Evolutionary conservation across 257 asterid genomes (phyloP).

Genomic region (Linderniella brevidens): DNA sequence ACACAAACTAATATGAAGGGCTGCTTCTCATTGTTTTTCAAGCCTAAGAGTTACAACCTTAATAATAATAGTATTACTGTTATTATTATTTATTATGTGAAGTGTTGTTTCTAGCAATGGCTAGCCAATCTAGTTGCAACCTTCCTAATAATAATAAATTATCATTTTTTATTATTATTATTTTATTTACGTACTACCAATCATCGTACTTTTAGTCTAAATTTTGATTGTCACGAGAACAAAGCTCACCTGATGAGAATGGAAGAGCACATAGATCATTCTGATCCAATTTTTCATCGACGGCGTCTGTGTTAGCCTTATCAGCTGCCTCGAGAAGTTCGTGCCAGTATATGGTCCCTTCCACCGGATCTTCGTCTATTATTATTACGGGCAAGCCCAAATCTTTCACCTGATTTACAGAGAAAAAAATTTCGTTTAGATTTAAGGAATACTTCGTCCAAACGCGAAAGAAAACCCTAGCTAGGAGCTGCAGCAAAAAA

Average conservation of each 20-base stretch:
- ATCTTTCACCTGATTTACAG: constrained; percentile 50
- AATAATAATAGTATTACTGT: no score
- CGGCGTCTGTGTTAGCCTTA: constrained; percentile 30
- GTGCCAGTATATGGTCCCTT: constrained; percentile 63
- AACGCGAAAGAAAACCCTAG: no score
- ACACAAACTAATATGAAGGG: no score
- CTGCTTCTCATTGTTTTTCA: no score
- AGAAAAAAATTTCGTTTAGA: background rate
- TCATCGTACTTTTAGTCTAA: background rate
- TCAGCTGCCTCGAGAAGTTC: constrained; percentile 80
- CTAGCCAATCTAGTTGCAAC: no score
- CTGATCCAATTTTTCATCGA: constrained; percentile 37
- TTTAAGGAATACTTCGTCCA: background rate
- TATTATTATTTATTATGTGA: no score
- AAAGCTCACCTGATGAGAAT: constrained; percentile 59
- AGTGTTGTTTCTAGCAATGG: no score
- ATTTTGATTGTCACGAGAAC: no score
- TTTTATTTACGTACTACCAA: background rate
- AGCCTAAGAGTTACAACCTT: no score
- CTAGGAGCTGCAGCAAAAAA: no score
- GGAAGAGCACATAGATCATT: constrained; percentile 85
- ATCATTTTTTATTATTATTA: no score
- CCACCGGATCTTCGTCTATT: constrained; percentile 46
- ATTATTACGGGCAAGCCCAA: constrained; percentile 63
- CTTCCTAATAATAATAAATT: no score